Conservation (phyloP, 2,329 filamentous ascomycete species). For the Fusarium tjaetaba region DNA sequence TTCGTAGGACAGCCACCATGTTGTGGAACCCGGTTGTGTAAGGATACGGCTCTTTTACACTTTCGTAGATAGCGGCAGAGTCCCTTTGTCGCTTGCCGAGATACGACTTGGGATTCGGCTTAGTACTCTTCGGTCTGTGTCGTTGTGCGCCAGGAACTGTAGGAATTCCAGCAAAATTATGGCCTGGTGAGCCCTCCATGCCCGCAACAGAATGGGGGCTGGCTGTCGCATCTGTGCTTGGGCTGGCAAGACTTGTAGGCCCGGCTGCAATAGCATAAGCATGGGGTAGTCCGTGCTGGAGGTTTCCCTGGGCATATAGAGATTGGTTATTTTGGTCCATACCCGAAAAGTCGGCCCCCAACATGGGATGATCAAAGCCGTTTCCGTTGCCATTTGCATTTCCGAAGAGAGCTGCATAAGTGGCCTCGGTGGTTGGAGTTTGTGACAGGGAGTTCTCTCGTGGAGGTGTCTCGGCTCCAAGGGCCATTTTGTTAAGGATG, state of each 20-base stretch:
- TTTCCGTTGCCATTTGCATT: slow-evolving; percentile 61
- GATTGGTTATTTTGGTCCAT: slow-evolving; percentile 59
- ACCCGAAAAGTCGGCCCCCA: slow-evolving; percentile 64
- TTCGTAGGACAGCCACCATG: slow-evolving; percentile 81
- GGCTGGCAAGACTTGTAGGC: slow-evolving; percentile 70
- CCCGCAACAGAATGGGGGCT: slow-evolving; percentile 66
- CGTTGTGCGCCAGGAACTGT: slow-evolving; percentile 45
- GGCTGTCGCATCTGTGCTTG: slow-evolving; percentile 70
- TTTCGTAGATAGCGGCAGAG: slow-evolving; percentile 86
- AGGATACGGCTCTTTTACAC: slow-evolving; percentile 88
- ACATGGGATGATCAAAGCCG: slow-evolving; percentile 59
- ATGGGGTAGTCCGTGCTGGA: slow-evolving; percentile 71
- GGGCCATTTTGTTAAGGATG: slow-evolving; percentile 93
- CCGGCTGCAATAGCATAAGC: slow-evolving; percentile 72
- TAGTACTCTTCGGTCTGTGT: slow-evolving; percentile 57
- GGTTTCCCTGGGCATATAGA: slow-evolving; percentile 65
- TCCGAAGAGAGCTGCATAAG: slow-evolving; percentile 59
- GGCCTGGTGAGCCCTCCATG: slow-evolving; percentile 64
- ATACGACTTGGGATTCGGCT: slow-evolving; percentile 57
- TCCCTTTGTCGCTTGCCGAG: slow-evolving; percentile 73
- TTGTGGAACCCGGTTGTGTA: slow-evolving; percentile 93
- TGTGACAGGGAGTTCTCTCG: slow-evolving; percentile 67
- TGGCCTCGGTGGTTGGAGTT: slow-evolving; percentile 50
- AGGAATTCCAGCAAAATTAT: slow-evolving; percentile 45
- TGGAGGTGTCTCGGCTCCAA: slow-evolving; percentile 77